Conservation (phyloP, 139 green algal genomes). For the Eudorina sp. region DNA sequence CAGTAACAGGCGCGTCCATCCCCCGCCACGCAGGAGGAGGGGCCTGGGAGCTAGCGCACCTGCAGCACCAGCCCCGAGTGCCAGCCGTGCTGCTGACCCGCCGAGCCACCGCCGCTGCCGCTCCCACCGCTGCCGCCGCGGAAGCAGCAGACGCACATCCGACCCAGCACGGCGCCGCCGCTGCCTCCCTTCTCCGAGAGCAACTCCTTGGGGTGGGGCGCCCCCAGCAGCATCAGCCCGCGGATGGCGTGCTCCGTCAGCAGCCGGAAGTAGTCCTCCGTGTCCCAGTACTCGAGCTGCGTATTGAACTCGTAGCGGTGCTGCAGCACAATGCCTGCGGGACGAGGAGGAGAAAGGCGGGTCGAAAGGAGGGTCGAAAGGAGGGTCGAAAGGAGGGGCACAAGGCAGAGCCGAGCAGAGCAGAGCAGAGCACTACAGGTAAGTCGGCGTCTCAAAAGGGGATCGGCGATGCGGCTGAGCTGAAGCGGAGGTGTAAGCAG, state of each 20-base stretch:
- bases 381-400: too few species aligned
- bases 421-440: too few species aligned
- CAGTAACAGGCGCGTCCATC: background rate
- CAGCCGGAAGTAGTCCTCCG: conserved; percentile 62
- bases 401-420: too few species aligned
- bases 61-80: conserved; percentile 38
- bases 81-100: conserved; percentile 17
- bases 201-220: conserved; percentile 55
- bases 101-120: background rate
- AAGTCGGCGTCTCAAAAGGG: too few species aligned
- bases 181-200: conserved; percentile 9
- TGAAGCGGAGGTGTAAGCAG: too few species aligned
- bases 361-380: too few species aligned
- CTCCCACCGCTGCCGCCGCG: background rate
- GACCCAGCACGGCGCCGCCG: background rate
- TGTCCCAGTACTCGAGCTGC: conserved; percentile 53
- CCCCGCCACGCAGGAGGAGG: background rate
- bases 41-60: background rate
- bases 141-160: conserved; percentile 28
- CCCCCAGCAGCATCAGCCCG: conserved; percentile 62
- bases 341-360: background rate
- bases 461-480: too few species aligned
- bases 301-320: conserved; percentile 57
- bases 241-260: conserved; percentile 67
- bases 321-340: conserved; percentile 59